Evolutionary conservation across 331 rosid species (phyloP).

Genomic region (Erythrophleum ivorense): DNA sequence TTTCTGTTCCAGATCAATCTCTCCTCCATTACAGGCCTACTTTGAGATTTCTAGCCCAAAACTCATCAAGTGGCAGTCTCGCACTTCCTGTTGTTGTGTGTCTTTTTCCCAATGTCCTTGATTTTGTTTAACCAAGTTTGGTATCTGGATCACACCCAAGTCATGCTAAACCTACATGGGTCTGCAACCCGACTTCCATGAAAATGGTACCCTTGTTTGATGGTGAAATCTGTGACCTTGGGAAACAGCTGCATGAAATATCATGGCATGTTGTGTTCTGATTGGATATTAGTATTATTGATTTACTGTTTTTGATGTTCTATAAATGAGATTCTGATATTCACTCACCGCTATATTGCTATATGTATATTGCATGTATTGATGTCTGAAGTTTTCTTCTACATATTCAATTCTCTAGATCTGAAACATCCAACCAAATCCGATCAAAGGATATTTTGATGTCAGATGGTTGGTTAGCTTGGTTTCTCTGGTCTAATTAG

Average conservation of each 20-base stretch:
- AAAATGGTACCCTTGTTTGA: background rate
- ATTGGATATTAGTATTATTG: background rate
- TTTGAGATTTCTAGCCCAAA: no score
- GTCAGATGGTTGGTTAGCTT: constrained; percentile 2
- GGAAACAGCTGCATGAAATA: background rate
- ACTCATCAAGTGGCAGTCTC: background rate
- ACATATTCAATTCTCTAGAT: background rate
- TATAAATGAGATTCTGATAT: background rate
- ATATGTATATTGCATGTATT: background rate
- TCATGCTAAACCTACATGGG: background rate
- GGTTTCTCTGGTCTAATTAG: background rate
- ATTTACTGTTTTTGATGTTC: background rate
- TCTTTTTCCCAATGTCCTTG: background rate
- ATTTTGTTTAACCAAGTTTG: background rate
- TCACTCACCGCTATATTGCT: background rate
- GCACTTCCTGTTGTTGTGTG: background rate
- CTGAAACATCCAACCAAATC: background rate
- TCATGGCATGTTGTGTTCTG: background rate
- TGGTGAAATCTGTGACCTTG: background rate
- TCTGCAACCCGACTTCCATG: background rate
- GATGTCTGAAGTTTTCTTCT: background rate
- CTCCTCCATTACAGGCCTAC: no score
- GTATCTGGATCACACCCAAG: background rate
- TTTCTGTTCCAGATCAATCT: background rate
- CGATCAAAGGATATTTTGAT: background rate